Conservation (phyloP, 2,329 filamentous ascomycete species). For the Dothideomycetidae sp. region DNA sequence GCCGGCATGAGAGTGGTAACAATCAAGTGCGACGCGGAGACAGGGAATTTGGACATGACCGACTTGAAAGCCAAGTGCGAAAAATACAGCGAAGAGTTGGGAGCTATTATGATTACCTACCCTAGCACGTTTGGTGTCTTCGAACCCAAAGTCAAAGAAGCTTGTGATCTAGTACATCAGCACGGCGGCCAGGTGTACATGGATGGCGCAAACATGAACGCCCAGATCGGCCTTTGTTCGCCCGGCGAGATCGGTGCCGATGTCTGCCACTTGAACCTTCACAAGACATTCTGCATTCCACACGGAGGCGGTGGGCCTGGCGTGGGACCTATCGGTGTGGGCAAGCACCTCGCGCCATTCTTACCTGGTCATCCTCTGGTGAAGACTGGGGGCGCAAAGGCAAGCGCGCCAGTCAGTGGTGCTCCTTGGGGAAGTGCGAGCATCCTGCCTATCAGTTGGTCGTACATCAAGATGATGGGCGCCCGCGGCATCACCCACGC, state of each 20-base stretch:
- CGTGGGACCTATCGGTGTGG: slow-evolving; percentile 87
- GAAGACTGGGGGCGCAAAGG: slow-evolving; percentile 40
- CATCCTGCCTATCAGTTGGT: slow-evolving; percentile 88
- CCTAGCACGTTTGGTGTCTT: slow-evolving; percentile 92
- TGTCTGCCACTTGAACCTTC: slow-evolving; percentile 90
- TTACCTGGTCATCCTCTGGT: slow-evolving; percentile 58
- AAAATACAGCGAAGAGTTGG: slow-evolving; percentile 72
- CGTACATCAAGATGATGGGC: slow-evolving; percentile 92
- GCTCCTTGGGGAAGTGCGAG: slow-evolving; percentile 78
- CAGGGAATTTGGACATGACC: slow-evolving; percentile 75
- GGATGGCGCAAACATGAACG: slow-evolving; percentile 98
- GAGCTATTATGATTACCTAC: slow-evolving; percentile 93
- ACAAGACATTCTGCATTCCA: slow-evolving; percentile 98
- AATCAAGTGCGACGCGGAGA: slow-evolving; percentile 76
- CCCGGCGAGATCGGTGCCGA: slow-evolving; percentile 92
- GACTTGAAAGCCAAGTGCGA: slow-evolving; percentile 81
- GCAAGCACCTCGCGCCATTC: slow-evolving; percentile 61
- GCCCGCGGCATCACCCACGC: slow-evolving; percentile 69
- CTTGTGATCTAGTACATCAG: slow-evolving; percentile 71
- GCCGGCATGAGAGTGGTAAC: slow-evolving; percentile 87
- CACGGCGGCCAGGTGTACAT: slow-evolving; percentile 93
- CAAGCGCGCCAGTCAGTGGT: slow-evolving; percentile 61
- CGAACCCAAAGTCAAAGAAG: slow-evolving; percentile 75
- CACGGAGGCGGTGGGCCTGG: slow-evolving; percentile 90
- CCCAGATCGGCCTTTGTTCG: slow-evolving; percentile 88